These are phyloP conservation scores for Starmerella ratchasimensis DNA, from an alignment of 805 yeast species.

Conservation along the genomic window DNA sequence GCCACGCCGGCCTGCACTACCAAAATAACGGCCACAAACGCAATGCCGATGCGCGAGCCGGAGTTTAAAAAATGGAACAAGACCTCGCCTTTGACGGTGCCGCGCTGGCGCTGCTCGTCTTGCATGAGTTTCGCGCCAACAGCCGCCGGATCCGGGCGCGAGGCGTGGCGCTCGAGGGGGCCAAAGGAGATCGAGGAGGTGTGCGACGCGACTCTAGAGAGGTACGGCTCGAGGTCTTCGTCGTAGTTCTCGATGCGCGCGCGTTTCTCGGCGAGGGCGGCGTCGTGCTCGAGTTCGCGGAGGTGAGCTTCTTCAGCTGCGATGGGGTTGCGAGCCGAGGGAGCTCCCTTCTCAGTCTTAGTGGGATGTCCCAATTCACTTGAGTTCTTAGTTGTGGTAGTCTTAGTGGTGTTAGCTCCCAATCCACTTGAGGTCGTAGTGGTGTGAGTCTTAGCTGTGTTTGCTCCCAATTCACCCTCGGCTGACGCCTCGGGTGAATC, in stretches of 20 bases:
- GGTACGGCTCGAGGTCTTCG: slow-evolving; percentile 3
- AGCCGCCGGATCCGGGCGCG: background rate
- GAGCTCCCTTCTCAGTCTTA: too few species aligned
- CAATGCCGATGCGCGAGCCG: slow-evolving; percentile 26
- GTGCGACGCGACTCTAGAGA: background rate
- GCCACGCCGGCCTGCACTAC: slow-evolving; percentile 33
- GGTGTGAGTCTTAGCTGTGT: too few species aligned
- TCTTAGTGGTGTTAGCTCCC: too few species aligned
- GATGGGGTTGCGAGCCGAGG: slow-evolving; percentile 1
- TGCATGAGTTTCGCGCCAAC: slow-evolving; percentile 21
- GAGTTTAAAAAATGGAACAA: slow-evolving; percentile 42
- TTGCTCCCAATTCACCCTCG: too few species aligned
- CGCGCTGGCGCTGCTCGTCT: slow-evolving; percentile 24
- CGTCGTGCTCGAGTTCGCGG: slow-evolving; percentile 14
- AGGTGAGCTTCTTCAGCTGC: slow-evolving; percentile 16
- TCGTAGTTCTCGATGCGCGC: slow-evolving; percentile 5
- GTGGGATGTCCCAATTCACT: too few species aligned
- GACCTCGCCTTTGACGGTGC: slow-evolving; percentile 29
- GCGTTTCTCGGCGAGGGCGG: slow-evolving; percentile 8
- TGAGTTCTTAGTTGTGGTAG: too few species aligned
- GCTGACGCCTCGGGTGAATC: too few species aligned
- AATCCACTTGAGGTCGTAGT: too few species aligned
- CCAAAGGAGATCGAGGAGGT: background rate
- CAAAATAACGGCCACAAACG: slow-evolving; percentile 15
- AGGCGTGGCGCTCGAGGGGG: background rate